Conservation (phyloP, 176 grass and related monocot genomes). For the Oryza punctata region DNA sequence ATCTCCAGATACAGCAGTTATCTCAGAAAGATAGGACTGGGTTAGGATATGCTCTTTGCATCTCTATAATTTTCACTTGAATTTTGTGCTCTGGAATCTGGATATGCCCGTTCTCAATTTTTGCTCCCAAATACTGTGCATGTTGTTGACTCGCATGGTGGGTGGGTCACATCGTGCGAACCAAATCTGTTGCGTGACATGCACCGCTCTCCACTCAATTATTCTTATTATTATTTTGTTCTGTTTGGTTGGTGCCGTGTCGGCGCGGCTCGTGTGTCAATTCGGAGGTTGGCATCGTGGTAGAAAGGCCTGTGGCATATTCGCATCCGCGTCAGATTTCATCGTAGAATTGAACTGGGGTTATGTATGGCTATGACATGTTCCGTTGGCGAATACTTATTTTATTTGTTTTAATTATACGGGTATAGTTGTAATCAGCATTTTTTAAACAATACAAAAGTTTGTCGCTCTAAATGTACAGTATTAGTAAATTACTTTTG, state of each 20-base stretch:
- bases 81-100: neutral
- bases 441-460: neutral
- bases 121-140: neutral
- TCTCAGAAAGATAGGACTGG: neutral
- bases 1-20: neutral
- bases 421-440: too few relatives aligned
- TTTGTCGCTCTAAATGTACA: neutral
- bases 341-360: too few relatives aligned
- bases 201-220: too few relatives aligned
- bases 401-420: too few relatives aligned
- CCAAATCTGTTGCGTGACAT: neutral
- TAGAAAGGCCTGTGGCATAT: slow-evolving; percentile 16
- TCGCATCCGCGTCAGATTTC: neutral
- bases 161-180: neutral
- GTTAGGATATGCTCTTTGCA: neutral
- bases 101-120: neutral
- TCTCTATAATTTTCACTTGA: neutral
- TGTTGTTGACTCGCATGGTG: neutral
- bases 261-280: neutral
- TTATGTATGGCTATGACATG: too few relatives aligned
- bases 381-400: too few relatives aligned
- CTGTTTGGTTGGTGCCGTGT: slow-evolving; percentile 10
- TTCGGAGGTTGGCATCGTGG: neutral
- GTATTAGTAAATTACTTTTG: neutral
- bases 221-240: too few relatives aligned